Evolutionary conservation across 306 rosid species (phyloP).

Genomic region (Prinsepia uniflora): DNA sequence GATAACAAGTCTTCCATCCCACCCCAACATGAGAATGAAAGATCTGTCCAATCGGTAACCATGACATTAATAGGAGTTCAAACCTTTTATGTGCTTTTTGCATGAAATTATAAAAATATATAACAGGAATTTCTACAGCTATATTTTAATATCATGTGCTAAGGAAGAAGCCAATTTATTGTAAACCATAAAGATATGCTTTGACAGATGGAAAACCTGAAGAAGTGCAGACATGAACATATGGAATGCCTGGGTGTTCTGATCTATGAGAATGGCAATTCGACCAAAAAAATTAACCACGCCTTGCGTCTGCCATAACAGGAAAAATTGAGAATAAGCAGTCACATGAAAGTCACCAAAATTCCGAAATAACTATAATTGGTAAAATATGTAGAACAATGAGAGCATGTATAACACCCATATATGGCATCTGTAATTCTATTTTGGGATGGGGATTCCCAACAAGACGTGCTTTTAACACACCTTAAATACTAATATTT

Average conservation of each 20-base stretch:
- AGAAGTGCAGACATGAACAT: slow-evolving; percentile 94
- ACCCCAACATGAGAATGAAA: neutral
- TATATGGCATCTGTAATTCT: no score
- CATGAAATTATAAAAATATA: neutral
- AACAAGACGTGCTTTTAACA: no score
- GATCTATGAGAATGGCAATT: slow-evolving; percentile 88
- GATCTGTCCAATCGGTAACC: neutral
- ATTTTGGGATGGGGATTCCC: no score
- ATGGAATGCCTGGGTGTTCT: slow-evolving; percentile 96
- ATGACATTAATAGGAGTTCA: neutral
- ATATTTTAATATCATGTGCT: neutral
- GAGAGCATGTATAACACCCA: no score
- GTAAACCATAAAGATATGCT: neutral
- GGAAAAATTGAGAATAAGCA: slow-evolving; percentile 11
- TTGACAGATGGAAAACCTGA: slow-evolving; percentile 55
- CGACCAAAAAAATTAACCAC: slow-evolving; percentile 95
- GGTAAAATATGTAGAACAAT: no score
- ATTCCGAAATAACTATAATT: neutral
- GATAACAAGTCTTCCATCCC: neutral
- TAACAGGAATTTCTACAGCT: neutral
- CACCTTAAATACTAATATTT: no score
- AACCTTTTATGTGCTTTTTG: slow-evolving; percentile 1
- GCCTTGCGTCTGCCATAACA: slow-evolving; percentile 68
- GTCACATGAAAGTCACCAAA: slow-evolving; percentile 7
- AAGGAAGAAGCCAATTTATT: neutral